phyloP scores from a whole-genome alignment of 495 filamentous ascomycete species.

The Neurospora tetrasperma region DNA sequence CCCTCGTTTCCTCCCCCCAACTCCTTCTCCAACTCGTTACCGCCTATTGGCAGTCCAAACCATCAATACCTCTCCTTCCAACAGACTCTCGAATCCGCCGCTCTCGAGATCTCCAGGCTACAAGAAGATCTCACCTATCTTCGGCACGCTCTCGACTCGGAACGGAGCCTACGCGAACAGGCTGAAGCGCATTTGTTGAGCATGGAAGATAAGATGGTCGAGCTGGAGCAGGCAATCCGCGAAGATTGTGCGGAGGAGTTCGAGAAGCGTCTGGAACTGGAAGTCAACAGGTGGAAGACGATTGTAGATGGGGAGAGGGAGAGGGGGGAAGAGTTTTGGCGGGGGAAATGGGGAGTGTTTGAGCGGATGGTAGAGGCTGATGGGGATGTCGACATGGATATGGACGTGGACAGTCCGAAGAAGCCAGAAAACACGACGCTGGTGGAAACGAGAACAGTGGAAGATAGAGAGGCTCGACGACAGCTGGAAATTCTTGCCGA shows the following conservation, averaged over 20 bases:
- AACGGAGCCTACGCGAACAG: slow-evolving; percentile 45
- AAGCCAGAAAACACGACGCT: neutral
- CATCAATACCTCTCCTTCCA: slow-evolving; percentile 13
- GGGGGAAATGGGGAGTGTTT: slow-evolving; percentile 82
- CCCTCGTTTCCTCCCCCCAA: slow-evolving; percentile 19
- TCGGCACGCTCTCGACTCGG: slow-evolving; percentile 46
- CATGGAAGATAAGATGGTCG: slow-evolving; percentile 57
- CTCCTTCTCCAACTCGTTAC: slow-evolving; percentile 24
- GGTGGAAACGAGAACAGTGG: neutral
- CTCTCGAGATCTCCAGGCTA: slow-evolving; percentile 63
- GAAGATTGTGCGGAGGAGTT: slow-evolving; percentile 84
- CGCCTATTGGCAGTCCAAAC: slow-evolving; percentile 22
- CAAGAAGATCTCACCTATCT: slow-evolving; percentile 66
- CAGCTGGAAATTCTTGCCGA: slow-evolving; percentile 22
- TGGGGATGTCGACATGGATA: slow-evolving; percentile 40
- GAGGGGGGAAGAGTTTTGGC: slow-evolving; percentile 69
- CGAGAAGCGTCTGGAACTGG: slow-evolving; percentile 61
- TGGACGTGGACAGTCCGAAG: slow-evolving; percentile 3
- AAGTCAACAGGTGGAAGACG: slow-evolving; percentile 66
- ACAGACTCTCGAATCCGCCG: slow-evolving; percentile 61
- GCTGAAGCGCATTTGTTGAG: slow-evolving; percentile 47
- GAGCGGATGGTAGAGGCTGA: slow-evolving; percentile 34
- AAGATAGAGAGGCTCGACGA: neutral
- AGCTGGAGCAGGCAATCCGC: slow-evolving; percentile 76
- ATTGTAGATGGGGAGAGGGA: slow-evolving; percentile 65